phyloP scores from a whole-genome alignment of 768 basidiomycete species.

The Hericium erinaceus region DNA sequence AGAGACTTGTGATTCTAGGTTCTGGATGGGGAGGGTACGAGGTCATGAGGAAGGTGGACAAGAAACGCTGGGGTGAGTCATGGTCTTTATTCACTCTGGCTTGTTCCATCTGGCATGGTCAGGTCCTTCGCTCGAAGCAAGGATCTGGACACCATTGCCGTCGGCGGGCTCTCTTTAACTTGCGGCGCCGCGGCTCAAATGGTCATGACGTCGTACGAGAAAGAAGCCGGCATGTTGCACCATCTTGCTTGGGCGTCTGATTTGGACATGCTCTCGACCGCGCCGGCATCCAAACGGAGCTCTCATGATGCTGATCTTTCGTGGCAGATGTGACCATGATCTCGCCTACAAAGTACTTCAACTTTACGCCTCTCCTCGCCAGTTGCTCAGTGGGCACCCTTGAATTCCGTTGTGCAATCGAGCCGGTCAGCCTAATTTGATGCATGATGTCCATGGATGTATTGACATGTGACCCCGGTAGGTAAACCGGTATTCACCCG shows the following conservation, averaged over 20 bases:
- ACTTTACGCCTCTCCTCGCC: conserved; percentile 60
- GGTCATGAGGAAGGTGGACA: conserved; percentile 55
- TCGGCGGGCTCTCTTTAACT: no score
- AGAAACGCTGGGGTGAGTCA: conserved; percentile 57
- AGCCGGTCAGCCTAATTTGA: conserved; percentile 48
- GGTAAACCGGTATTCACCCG: conserved; percentile 48
- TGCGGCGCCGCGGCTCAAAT: no score
- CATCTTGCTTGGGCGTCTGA: no score
- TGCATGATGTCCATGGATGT: not conserved
- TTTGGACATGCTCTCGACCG: no score
- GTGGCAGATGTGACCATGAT: conserved; percentile 51
- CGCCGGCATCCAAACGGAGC: not conserved
- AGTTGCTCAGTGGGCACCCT: conserved; percentile 75
- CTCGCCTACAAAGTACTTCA: conserved; percentile 61
- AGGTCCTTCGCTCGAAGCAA: no score
- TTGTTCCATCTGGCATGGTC: no score
- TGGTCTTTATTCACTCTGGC: not conserved
- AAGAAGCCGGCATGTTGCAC: no score
- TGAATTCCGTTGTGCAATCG: conserved; percentile 72
- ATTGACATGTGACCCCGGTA: conserved; percentile 14
- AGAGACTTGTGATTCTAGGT: conserved; percentile 55
- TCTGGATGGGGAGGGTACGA: conserved; percentile 78
- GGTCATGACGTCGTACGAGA: no score
- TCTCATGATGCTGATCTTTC: not conserved
- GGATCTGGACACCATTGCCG: no score